Conservation (phyloP, 148 eudicot genomes). For the Nyssa sinensis region DNA sequence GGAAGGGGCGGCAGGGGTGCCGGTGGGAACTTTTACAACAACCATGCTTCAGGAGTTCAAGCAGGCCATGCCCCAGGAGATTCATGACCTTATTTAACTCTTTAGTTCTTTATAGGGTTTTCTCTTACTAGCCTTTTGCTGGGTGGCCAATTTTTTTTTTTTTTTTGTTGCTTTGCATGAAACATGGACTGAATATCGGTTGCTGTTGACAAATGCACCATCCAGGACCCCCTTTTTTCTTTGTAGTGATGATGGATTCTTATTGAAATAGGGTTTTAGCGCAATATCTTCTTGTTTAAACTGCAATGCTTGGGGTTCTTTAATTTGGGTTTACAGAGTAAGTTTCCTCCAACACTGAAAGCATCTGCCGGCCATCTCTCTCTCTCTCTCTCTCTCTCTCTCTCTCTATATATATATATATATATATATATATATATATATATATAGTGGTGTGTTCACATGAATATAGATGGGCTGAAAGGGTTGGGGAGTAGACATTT, state of each 20-base stretch:
- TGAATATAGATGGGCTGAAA: no score
- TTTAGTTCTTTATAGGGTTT: conserved; percentile 8
- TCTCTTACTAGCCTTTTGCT: neutral
- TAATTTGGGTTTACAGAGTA: no score
- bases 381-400: no score
- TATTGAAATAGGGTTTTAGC: neutral
- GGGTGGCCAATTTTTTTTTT: neutral
- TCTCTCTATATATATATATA: no score
- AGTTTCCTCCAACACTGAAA: no score
- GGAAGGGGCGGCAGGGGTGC: conserved; percentile 42
- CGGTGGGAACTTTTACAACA: conserved; percentile 29
- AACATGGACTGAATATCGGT: no score
- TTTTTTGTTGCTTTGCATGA: no score
- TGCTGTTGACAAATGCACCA: neutral
- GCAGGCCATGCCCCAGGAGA: conserved; percentile 33
- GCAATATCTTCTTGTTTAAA: neutral
- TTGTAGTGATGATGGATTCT: neutral
- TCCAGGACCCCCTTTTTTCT: no score
- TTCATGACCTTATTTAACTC: conserved; percentile 36
- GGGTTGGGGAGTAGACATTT: no score
- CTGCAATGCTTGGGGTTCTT: neutral
- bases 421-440: no score
- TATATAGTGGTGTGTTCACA: no score
- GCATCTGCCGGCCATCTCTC: no score
- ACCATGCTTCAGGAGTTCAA: conserved; percentile 38